phyloP scores from a whole-genome alignment of 2,329 filamentous ascomycete genomes.

The Alternaria brassicicola region DNA sequence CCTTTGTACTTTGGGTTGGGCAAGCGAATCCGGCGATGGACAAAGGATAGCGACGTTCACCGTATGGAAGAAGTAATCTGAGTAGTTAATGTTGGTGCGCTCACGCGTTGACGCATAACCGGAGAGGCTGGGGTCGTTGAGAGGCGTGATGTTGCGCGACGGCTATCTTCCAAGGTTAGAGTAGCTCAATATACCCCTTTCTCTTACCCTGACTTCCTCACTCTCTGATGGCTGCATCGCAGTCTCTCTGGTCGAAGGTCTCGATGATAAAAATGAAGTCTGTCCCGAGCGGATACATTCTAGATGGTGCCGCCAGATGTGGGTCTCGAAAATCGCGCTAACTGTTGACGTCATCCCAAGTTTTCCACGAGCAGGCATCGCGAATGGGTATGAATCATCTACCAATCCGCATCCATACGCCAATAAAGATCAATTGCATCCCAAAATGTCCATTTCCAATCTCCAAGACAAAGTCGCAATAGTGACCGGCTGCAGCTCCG shows the following conservation, averaged over 20 bases:
- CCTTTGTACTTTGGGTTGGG: conserved; percentile 52
- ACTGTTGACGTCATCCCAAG: conserved; percentile 16
- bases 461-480: conserved; percentile 37
- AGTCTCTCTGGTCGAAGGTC: not conserved
- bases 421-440: not conserved
- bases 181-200: not conserved
- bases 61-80: conserved; percentile 24
- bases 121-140: not conserved
- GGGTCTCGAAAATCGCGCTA: conserved; percentile 7
- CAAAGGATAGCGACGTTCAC: conserved; percentile 33
- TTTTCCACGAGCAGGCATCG: conserved; percentile 8
- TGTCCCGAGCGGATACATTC: not conserved
- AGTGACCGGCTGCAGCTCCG: conserved; percentile 39
- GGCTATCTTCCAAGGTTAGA: not conserved
- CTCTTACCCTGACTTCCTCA: not conserved
- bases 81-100: not conserved
- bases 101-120: not conserved
- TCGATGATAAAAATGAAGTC: not conserved
- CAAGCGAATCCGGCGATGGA: conserved; percentile 50
- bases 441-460: conserved; percentile 25
- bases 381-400: not conserved
- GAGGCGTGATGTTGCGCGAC: not conserved
- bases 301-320: not conserved
- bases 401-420: not conserved
- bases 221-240: rapidly evolving